These are phyloP conservation scores for Chiua virens DNA, from an alignment of 768 basidiomycete genomes.

Conservation along the genomic window DNA sequence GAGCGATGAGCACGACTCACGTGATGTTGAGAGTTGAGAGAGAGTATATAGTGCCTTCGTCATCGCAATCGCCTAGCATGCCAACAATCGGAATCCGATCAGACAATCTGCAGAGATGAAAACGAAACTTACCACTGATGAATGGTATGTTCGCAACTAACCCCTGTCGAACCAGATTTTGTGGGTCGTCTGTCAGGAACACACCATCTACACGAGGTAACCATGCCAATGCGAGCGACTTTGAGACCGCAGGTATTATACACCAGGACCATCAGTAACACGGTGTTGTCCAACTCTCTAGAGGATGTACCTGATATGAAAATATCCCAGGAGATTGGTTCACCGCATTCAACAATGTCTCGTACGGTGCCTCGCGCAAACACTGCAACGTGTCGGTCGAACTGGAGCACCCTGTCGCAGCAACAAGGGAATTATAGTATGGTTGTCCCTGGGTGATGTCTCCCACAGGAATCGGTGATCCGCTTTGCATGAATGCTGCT, in stretches of 20 bases:
- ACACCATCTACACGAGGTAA: conserved; percentile 40
- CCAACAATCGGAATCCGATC: too few relatives aligned
- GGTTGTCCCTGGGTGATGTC: conserved; percentile 23
- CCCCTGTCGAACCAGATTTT: conserved; percentile 35
- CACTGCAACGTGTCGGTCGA: conserved; percentile 33
- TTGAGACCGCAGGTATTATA: neutral
- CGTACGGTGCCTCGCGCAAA: conserved; percentile 32
- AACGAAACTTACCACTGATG: conserved; percentile 5
- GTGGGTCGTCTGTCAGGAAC: conserved; percentile 36
- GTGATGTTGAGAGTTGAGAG: conserved; percentile 49
- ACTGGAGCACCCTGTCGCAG: conserved; percentile 29
- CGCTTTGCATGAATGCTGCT: conserved; percentile 41
- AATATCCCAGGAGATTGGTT: conserved; percentile 34
- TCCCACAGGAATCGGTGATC: conserved; percentile 30
- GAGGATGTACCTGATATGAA: conserved; percentile 29
- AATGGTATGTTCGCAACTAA: conserved; percentile 9
- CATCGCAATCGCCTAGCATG: conserved; percentile 33
- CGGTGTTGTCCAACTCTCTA: too few relatives aligned
- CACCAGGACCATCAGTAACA: too few relatives aligned
- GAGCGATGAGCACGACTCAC: conserved; percentile 32
- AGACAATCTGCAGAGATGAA: neutral
- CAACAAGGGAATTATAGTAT: conserved; percentile 33
- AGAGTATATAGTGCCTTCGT: conserved; percentile 47
- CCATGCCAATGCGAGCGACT: conserved; percentile 35
- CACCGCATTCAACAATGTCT: conserved; percentile 32